A percentile compares a stretch with the other conserved stretches of the same genome.
Evolutionary conservation across 139 green algal species (phyloP).

Genomic region (Picochlorum sp.): DNA sequence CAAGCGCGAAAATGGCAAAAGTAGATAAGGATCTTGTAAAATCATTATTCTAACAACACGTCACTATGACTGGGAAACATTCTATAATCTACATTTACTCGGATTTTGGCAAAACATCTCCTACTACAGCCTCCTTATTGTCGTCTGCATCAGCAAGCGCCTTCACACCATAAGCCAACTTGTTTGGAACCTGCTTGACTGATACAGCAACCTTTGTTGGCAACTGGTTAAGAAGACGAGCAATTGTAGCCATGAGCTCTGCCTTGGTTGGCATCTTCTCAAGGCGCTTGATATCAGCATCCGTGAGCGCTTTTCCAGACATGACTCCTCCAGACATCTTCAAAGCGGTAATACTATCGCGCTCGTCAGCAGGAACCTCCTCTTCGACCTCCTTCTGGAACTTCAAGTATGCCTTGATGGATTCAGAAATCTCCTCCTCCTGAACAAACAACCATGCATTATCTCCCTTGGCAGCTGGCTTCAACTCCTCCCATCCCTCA

Average conservation of each 20-base stretch:
- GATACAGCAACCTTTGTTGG: conserved; percentile 62
- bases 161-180: conserved; percentile 64
- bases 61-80: not conserved
- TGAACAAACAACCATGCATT: conserved; percentile 85
- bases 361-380: conserved; percentile 31
- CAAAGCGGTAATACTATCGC: conserved; percentile 25
- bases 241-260: conserved; percentile 74
- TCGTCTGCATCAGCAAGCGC: conserved; percentile 62
- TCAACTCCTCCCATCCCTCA: conserved; percentile 46
- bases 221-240: conserved; percentile 71
- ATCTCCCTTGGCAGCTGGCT: conserved; percentile 45
- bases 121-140: conserved; percentile 44
- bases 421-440: conserved; percentile 64
- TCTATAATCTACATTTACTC: not conserved
- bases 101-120: conserved; percentile 26
- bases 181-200: conserved; percentile 61
- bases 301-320: conserved; percentile 19
- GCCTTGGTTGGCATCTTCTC: conserved; percentile 81
- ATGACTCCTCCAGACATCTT: conserved; percentile 36
- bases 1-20: not conserved
- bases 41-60: conserved; percentile 1
- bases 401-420: conserved; percentile 62
- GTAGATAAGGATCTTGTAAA: conserved; percentile 4
- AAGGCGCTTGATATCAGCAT: conserved; percentile 54
- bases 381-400: conserved; percentile 60